Base-by-base conservation (phyloP, 129 eudicot genomes). In the Logfia minima region DNA sequence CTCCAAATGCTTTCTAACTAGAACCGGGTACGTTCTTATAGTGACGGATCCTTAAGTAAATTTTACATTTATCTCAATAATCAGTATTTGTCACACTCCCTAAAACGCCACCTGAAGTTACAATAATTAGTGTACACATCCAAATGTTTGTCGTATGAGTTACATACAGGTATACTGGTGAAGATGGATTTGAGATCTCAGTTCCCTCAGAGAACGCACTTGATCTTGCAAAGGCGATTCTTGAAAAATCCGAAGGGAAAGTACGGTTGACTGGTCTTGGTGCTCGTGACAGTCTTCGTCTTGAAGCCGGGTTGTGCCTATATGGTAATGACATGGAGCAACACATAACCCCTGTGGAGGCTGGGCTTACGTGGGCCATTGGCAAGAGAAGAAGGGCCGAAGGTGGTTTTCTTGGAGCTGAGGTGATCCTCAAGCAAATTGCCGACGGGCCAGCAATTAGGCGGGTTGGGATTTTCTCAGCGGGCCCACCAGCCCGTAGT, bases 251-350 rank as follows among this genome's bases (percentile, higher is more conserved):
- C 5, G 97, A 91, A 87, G 90, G 88, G 24, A 94, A 91, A 82
- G 89, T 94, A 9, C 85, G 98, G 81, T 74, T 94, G 65, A 94
- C 98, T 3, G 98, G 98, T n/a, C 85, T 94, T 4, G 98, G 98
- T 28, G 98, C 98, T 13, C 89, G 98, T 75, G 98, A 94, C 87
- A 94, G 98, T 82, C 97, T 94, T 69, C 87, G 98, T 17, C 93
- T 94, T 19, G 98, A 94, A 85, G 98, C 98, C 3, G 98, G 97
- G 21, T 56, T 94, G 51, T 94, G 98, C 72, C 83, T 94, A 41
- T 94, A 94, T 66, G 98, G 98, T 75, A 94, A 94, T 53, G 98
- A 94, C 88, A 86, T 94, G 90, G 98, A 94, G 77, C 98, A 94
- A 79, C 98, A 94, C 89, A 89, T 67, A 11, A 83, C 97, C 66